Conservation (phyloP, 108 stramenopile species). For the Skeletonema potamos region DNA sequence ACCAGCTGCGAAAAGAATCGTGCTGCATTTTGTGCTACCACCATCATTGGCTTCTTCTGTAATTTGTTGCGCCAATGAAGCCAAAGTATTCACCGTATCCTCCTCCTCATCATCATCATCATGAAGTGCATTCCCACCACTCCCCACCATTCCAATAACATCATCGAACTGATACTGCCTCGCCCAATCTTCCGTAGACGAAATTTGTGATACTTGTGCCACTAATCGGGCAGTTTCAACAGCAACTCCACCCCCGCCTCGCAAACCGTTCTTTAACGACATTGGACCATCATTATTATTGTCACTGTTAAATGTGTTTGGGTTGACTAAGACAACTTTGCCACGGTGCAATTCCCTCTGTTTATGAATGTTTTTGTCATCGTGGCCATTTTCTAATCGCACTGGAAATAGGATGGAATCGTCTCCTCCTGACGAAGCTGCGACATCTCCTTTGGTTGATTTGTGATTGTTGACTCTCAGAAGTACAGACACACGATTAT, state of each 20-base stretch:
- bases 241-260: constrained; percentile 32
- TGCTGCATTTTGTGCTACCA: constrained; percentile 3
- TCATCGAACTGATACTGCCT: constrained; percentile 48
- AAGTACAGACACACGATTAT: neutral
- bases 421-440: neutral
- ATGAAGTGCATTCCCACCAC: neutral
- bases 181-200: constrained; percentile 54
- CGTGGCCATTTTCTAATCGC: neutral
- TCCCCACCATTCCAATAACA: constrained; percentile 15
- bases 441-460: neutral
- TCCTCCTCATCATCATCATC: neutral
- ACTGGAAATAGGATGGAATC: neutral
- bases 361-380: neutral
- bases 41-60: constrained; percentile 1
- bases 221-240: constrained; percentile 79
- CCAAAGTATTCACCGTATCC: neutral
- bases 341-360: constrained; percentile 1
- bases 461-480: neutral
- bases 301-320: constrained; percentile 58
- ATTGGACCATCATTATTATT: constrained; percentile 54
- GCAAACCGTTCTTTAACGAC: constrained; percentile 26
- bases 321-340: constrained; percentile 79
- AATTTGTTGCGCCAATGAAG: neutral
- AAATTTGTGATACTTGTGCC: constrained; percentile 57
- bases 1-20: constrained; percentile 31